Base-by-base conservation (phyloP, 352 stramenopile species). In the Thalassiosira hispida region DNA sequence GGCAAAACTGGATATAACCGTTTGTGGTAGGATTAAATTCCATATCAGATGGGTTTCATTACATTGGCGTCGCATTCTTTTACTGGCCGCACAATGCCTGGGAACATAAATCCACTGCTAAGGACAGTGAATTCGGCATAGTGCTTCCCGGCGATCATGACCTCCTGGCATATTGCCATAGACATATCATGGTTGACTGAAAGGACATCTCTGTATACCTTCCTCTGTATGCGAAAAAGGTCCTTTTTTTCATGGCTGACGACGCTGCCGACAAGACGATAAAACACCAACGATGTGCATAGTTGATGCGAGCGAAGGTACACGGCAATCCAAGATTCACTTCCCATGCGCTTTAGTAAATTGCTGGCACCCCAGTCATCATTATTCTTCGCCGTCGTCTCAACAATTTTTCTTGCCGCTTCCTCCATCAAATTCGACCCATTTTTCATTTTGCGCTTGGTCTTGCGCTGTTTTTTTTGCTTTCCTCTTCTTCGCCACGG, bases 371-470 rank as follows among this genome's bases (percentile, higher is more conserved):
- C 18, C 44, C 44, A 52, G 3, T 52, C 44, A 16, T 7, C 7
- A 5, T 52, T 3, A 14, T 7, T 14, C 4, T 52, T 52, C 6
- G 44, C 44, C 3, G 44, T 16, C 11, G 16, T 16, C n/a, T n/a
- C n/a, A 22, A 52, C 44, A 20, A 7, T 52, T 52, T 52, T 6
- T 18, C 44, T 52, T 18, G 44, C 44, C 44, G 44, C 11, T 16
- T 52, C 44, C 18, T 52, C 44, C 44, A 52, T 52, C 44, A 52
- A 22, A n/a, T n/a, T n/a, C n/a, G n/a, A n/a, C n/a, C n/a, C n/a
- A n/a, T n/a, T n/a, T n/a, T n/a, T n/a, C n/a, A n/a, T n/a, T n/a
- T n/a, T n/a, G n/a, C n/a, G n/a, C n/a, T n/a, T n/a, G n/a, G n/a
- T n/a, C n/a, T n/a, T n/a, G n/a, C n/a, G n/a, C n/a, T n/a, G n/a